Base-by-base conservation (phyloP, 2,329 filamentous ascomycete species). In the Aspergillus sp. region DNA sequence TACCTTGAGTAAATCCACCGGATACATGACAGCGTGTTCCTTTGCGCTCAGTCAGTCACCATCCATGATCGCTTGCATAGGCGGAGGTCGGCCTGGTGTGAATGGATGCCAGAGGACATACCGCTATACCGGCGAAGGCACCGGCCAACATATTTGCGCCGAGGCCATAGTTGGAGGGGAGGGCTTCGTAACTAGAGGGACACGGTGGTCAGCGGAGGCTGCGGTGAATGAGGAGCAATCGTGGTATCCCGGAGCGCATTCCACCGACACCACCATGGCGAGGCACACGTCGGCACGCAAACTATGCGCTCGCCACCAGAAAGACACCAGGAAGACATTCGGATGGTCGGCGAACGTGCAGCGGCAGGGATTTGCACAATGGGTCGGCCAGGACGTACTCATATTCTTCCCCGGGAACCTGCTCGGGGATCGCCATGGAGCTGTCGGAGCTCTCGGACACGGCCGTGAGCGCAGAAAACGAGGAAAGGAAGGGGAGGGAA, bases 11-110 rank as follows among this genome's bases (percentile, higher is more conserved):
- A 96, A 85, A 78, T 99, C 94, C 69, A 99, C 89, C 17, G 94
- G 94, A 71, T 99, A 99, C 94, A 99, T 97, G 66, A 96, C 92
- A 54, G 93, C 95, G 75, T 97, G 93, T 78, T 97, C 93, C 92
- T 97, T 62, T 59, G 48, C 47, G 45, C 56, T 57, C 61, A 48
- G 54, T 63, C 56, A 63, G 58, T 23, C 52, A 25, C 29, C 23
- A 31, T 34, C 32, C 20, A 45, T 17, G 17, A 10, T 11, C 53
- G 36, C 46, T 29, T 23, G 40, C 29, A 29, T 29, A 10, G 25
- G 25, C 7, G 25, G 25, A 11, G 25, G 11, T 29, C 9, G 25
- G 25, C 5, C 5, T 29, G 25, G 25, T 29, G 34, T 5, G 32
- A 13, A 14, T n/a, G 40, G 49, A 53, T 23, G 41, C 42, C 42